Base-by-base conservation (phyloP, 371 early-diverging fungal genomes). In the Mortierella polycephala region DNA sequence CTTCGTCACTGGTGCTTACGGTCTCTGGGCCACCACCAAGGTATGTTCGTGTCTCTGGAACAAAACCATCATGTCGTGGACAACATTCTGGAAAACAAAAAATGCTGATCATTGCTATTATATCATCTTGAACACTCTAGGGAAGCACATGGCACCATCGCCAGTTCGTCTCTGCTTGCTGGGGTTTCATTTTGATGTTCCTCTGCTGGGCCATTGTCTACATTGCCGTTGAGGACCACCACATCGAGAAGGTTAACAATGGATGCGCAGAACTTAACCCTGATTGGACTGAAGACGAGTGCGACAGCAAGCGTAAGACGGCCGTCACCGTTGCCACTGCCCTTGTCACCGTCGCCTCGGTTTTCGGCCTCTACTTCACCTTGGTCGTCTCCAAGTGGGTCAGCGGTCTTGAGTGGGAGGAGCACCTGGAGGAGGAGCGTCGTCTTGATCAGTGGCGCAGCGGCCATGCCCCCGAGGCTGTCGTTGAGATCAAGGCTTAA, bases 191-290 rank as follows among this genome's bases (percentile, higher is more conserved):
- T 7, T 37, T 79, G 40, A 79, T 79, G 73, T 57, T 72, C 67
- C 60, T 79, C 55, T 79, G 74, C 64, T 79, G 80, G 80, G 62
- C 69, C 9, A 40, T 73, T 6, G 80, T 79, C 49, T 73, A 79
- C 53, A 79, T 79, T 44, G 69, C 70, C 16, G 80, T 79, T 9
- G 73, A 73, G 67, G 10, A 40, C 6, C 50, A 69, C 53, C 69
- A 67, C 7, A 23, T 52, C 37, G 50, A 52, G 4, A 79, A 64
- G 39, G 80, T 69, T 46, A 69, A 67, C 67, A 12, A 5, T 0
- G 80, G 70, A 45, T 79, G 74, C 30, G n/a, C 51, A 21, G 21
- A 54, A 0, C 69, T 52, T 18, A 77, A 64, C 69, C 53, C 60
- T 9, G 44, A 16, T 42, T 77, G 77, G 77, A 42, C 46, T 5